phyloP scores from a whole-genome alignment of 192 early-diverging fungal genomes.

The Rhizophagus sp. region DNA sequence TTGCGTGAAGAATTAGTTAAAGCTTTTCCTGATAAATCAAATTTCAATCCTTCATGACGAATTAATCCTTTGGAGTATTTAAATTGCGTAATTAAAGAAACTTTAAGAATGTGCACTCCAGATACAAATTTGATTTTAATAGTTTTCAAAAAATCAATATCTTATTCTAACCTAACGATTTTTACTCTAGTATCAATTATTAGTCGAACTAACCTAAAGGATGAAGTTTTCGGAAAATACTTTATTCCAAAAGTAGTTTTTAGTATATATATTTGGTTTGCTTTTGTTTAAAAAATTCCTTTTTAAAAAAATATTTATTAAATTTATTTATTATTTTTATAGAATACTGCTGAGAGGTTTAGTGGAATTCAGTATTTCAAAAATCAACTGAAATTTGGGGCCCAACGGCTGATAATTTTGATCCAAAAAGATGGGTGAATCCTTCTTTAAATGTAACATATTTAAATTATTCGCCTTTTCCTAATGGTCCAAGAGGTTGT shows the following conservation, averaged over 20 bases:
- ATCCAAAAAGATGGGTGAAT: conserved; percentile 57
- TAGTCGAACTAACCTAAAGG: conserved; percentile 37
- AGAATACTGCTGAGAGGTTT: neutral
- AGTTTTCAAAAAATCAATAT: neutral
- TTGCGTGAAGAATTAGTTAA: conserved; percentile 51
- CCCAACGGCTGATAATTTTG: conserved; percentile 42
- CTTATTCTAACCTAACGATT: neutral
- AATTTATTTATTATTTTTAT: neutral
- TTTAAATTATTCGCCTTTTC: conserved; percentile 46
- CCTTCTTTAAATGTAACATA: conserved; percentile 29
- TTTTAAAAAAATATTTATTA: neutral
- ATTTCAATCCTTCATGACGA: conserved; percentile 40
- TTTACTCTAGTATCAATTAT: conserved; percentile 38
- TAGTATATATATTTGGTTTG: neutral
- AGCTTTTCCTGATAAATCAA: conserved; percentile 42
- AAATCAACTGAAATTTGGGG: neutral
- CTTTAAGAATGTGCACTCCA: conserved; percentile 50
- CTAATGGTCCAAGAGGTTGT: conserved; percentile 53
- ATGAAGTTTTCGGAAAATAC: conserved; percentile 41
- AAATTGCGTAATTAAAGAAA: conserved; percentile 55
- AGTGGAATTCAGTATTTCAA: neutral
- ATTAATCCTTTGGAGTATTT: conserved; percentile 50
- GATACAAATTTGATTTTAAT: neutral
- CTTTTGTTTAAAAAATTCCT: too few species aligned
- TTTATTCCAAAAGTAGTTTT: conserved; percentile 49